Evolutionary conservation across 257 asterid genomes (phyloP), one percentile per base, ranked within the genome.

Genomic region (Solanum chiquidenum): DNA sequence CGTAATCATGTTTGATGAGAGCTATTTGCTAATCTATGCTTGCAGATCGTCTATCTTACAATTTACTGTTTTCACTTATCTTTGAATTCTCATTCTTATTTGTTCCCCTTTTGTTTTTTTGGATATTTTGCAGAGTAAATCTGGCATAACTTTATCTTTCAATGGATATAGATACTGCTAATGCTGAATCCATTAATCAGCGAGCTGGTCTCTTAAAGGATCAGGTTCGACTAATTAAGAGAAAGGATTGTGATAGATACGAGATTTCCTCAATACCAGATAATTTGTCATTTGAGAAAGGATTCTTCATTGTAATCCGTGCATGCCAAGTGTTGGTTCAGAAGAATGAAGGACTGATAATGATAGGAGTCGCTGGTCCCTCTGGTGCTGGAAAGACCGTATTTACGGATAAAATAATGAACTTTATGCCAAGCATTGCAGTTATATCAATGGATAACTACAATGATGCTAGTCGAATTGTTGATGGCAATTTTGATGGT

Each of bases 331-430:
- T 96, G 91, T 86, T 97, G 93, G 90, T 94, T 1, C 98, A 96
- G 90, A 96, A 96, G 88, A 97, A 95, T 77, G 98, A 97, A 42
- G 99, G 99, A 72, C 92, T 97, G 60, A 79, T 95, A 90, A 83
- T 97, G 83, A 91, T 97, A 55, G 99, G 99, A 13, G 90, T 96
- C 34, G 99, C 99, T 7, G 99, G 99, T 64, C 99, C 99, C 66
- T 97, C 99, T 38, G 99, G 99, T 66, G 98, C 99, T 77, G 99
- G 99, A 85, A 97, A 97, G 94, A 95, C 99, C 80, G 93, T 94
- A 37, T 88, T 92, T 86, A 93, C 94, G 34, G 95, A 93, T 88
- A 93, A 92, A 92, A 93, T 97, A 83, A 87, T 94, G 31, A 96
- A 92, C 89, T 96, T 96, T 86, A 94, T 97, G 99, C 99, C 99